Base-by-base conservation (phyloP, 208 protist species). In the Leishmania amazonensis region DNA sequence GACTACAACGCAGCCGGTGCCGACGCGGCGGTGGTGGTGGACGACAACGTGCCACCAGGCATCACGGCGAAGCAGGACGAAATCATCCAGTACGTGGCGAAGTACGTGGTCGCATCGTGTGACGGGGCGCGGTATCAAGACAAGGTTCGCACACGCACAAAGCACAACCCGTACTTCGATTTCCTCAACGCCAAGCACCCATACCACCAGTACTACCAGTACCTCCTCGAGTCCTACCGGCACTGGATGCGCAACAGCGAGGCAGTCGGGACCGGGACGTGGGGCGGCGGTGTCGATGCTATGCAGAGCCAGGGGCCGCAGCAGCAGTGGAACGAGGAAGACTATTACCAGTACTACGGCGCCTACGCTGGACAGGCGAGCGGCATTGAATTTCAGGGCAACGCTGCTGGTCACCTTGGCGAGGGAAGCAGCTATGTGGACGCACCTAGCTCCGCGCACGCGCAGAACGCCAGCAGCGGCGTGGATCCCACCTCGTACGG, bases 11-110 rank as follows among this genome's bases (percentile, higher is more conserved):
- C 31, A 45, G 80, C 83, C n/a, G 80, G 76, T 9, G 80, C 80
- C 74, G 75, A 78, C 51, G 85, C 81, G 19, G 86, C 70, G 47
- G 82, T 75, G 62, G 82, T 75, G 62, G 73, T 72, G 19, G 81
- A 88, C 53, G 83, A 85, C 17, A 84, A 84, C 72, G 38, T 82
- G 3, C 94, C 94, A 7, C 76, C 79, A 11, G 94, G 91, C 53
- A 92, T 97, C 47, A 89, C 88, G 5, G 82, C 86, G 9, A 94
- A 95, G 75, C 92, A 97, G 73, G 94, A 97, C 81, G 86, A 90
- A 9, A 94, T 97, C 79, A 96, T 97, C 58, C 90, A 95, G 71
- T 85, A 93, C 75, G 92, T 94, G 11, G 94, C 94, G 70, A 90
- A 95, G 70, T 94, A 94, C 77, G 91, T 97, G n/a, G 92, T 93